Evolutionary conservation across 2,329 filamentous ascomycete genomes (phyloP).

Genomic region (Diaporthe batatas): DNA sequence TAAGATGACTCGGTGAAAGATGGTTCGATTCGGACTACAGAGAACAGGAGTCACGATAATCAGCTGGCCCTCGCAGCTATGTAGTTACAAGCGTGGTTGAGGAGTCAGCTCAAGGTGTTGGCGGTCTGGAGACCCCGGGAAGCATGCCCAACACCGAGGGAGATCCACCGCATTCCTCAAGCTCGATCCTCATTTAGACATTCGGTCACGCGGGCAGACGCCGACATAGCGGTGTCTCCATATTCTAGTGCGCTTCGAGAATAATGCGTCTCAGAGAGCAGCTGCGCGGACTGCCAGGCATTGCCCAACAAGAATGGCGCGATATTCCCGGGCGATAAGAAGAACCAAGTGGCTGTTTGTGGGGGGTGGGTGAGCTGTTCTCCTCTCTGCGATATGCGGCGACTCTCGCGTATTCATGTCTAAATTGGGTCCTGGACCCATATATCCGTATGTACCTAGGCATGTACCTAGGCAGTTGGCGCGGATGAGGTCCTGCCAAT

Average conservation of each 20-base stretch:
- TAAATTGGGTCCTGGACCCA: constrained; percentile 25
- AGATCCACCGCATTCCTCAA: constrained; percentile 25
- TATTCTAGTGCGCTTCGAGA: constrained; percentile 32
- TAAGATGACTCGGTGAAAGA: background rate
- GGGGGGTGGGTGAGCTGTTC: constrained; percentile 32
- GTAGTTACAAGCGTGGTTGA: constrained; percentile 1
- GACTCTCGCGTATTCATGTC: constrained; percentile 11
- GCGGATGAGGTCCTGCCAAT: constrained; percentile 16
- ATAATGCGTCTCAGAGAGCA: constrained; percentile 29
- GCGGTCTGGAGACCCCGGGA: constrained; percentile 33
- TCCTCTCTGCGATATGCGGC: constrained; percentile 22
- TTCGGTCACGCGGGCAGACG: constrained; percentile 29
- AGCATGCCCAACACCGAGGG: constrained; percentile 25
- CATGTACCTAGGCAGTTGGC: constrained; percentile 6
- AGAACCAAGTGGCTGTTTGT: constrained; percentile 31
- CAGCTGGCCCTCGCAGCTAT: constrained; percentile 1
- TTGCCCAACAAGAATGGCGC: constrained; percentile 13
- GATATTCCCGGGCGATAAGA: constrained; percentile 24
- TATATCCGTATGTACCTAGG: background rate
- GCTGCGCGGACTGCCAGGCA: background rate
- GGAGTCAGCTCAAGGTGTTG: constrained; percentile 8
- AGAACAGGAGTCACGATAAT: constrained; percentile 19
- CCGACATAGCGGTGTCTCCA: constrained; percentile 38
- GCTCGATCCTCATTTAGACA: constrained; percentile 29
- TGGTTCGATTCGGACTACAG: background rate